Conservation (phyloP, 208 protist genomes). For the Acanthamoeba healyi region DNA sequence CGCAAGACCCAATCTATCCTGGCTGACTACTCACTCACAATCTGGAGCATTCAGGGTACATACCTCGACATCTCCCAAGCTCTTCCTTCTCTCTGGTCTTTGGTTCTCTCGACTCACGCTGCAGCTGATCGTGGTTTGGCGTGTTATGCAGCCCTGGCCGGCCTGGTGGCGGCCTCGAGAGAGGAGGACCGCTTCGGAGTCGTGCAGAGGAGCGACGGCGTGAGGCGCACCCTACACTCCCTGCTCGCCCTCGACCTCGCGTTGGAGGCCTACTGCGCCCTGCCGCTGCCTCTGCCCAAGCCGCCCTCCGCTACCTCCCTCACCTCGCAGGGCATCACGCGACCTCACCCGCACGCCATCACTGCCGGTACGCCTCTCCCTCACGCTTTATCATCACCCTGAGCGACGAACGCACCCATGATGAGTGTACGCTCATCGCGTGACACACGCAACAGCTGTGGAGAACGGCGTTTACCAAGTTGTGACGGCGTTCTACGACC, state of each 20-base stretch:
- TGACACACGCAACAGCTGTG: not conserved
- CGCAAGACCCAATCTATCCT: conserved; percentile 14
- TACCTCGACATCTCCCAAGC: not conserved
- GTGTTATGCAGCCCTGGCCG: conserved; percentile 4
- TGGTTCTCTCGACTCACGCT: no score
- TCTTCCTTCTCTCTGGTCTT: not conserved
- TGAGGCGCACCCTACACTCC: conserved; percentile 27
- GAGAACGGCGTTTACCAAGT: conserved; percentile 58
- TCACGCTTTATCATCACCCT: not conserved
- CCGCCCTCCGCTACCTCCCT: not conserved
- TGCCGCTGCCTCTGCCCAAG: conserved; percentile 16
- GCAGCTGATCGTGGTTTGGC: no score
- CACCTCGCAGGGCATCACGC: not conserved
- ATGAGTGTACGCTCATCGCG: no score
- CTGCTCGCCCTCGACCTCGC: conserved; percentile 45
- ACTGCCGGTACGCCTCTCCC: not conserved
- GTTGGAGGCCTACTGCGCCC: conserved; percentile 49
- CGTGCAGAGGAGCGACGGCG: conserved; percentile 41
- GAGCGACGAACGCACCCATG: no score
- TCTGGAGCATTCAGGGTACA: conserved; percentile 32
- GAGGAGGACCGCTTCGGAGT: conserved; percentile 60
- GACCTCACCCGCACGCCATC: conserved; percentile 49
- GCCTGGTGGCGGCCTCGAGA: conserved; percentile 23
- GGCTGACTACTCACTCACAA: conserved; percentile 20
- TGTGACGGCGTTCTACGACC: conserved; percentile 47